These are phyloP conservation scores for Blastomyces gilchristii DNA, from an alignment of 2,329 filamentous ascomycete species.

Conservation along the genomic window DNA sequence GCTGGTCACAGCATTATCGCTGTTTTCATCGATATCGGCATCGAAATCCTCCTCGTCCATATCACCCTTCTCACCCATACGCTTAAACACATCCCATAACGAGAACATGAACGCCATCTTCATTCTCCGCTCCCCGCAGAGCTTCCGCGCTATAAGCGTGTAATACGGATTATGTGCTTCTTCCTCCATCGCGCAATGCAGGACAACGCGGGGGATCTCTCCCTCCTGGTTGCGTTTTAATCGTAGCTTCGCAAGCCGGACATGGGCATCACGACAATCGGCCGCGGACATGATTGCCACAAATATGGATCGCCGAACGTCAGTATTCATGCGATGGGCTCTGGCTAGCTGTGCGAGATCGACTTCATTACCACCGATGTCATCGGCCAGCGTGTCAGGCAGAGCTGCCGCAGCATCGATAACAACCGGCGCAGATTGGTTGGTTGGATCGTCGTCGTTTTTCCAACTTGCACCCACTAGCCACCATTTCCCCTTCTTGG, in stretches of 20 bases:
- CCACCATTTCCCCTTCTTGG: slow-evolving; percentile 96
- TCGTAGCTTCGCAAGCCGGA: slow-evolving; percentile 67
- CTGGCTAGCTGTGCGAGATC: slow-evolving; percentile 66
- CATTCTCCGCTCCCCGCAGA: slow-evolving; percentile 58
- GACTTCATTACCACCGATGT: slow-evolving; percentile 40
- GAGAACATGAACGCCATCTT: slow-evolving; percentile 79
- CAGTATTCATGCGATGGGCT: slow-evolving; percentile 76
- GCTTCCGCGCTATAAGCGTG: slow-evolving; percentile 65
- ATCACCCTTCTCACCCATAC: slow-evolving; percentile 61
- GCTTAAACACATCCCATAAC: slow-evolving; percentile 75
- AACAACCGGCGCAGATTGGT: slow-evolving; percentile 4
- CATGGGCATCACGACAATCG: slow-evolving; percentile 73
- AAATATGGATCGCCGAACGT: slow-evolving; percentile 83
- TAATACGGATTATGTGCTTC: slow-evolving; percentile 88
- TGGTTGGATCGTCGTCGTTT: slow-evolving; percentile 31
- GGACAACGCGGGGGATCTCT: slow-evolving; percentile 76
- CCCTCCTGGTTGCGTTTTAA: slow-evolving; percentile 77
- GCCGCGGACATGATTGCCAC: slow-evolving; percentile 76
- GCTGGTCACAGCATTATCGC: slow-evolving; percentile 38
- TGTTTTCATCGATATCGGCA: slow-evolving; percentile 49
- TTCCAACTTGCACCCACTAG: slow-evolving; percentile 89
- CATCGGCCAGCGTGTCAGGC: slow-evolving; percentile 23
- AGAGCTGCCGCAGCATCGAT: slow-evolving; percentile 1
- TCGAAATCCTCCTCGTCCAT: slow-evolving; percentile 50
- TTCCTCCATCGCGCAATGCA: slow-evolving; percentile 79